Evolutionary conservation across 371 early-diverging fungal genomes (phyloP).

Genomic region (Coemansia sp.): DNA sequence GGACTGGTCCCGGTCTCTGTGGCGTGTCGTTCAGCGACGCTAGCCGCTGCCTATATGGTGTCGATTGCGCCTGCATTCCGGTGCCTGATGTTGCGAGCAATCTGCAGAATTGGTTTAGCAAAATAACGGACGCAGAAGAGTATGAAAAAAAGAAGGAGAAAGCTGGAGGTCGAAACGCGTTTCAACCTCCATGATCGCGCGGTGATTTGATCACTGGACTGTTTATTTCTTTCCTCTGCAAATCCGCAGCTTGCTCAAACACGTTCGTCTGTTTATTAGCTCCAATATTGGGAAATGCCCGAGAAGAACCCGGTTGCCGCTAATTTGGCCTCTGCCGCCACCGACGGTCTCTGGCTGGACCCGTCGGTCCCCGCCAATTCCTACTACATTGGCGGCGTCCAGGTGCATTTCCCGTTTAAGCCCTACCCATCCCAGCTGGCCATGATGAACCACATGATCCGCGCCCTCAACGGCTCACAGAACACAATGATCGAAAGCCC

Average conservation of each 20-base stretch:
- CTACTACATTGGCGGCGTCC: conserved; percentile 43
- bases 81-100: too few relatives aligned
- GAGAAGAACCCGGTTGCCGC: too few relatives aligned
- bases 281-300: too few relatives aligned
- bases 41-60: conserved; percentile 10
- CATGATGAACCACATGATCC: conserved; percentile 57
- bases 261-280: too few relatives aligned
- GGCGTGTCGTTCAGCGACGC: conserved; percentile 17
- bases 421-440: conserved; percentile 61
- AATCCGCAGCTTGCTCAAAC: too few relatives aligned
- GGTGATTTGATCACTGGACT: too few relatives aligned
- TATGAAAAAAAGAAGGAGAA: background rate
- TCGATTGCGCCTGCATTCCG: conserved; percentile 7
- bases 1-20: background rate
- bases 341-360: background rate
- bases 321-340: too few relatives aligned
- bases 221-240: too few relatives aligned
- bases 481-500: conserved; percentile 64
- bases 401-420: conserved; percentile 57
- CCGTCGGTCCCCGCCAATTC: background rate
- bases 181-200: too few relatives aligned
- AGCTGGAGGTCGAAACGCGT: background rate
- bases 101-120: too few relatives aligned
- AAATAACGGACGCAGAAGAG: background rate
- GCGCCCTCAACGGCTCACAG: conserved; percentile 46